Base-by-base conservation (phyloP, 805 yeast genomes). In the Candida montana region DNA sequence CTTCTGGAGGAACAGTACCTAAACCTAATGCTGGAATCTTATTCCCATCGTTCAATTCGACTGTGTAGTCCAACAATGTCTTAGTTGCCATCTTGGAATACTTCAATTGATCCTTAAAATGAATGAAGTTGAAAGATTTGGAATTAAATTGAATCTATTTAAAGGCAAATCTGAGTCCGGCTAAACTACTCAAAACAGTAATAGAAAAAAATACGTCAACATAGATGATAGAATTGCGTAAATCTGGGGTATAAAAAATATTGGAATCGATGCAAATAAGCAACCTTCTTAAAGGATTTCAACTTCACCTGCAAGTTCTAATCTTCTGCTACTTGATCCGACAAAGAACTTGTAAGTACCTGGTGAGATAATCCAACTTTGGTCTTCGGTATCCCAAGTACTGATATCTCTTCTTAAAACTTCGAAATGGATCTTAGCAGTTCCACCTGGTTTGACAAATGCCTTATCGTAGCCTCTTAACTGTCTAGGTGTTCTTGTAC, bases 11-110 rank as follows among this genome's bases (percentile, higher is more conserved):
- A 45, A 81, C 81, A 20, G 81, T 78, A 11, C 93, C 93, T 29
- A 84, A 66, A 0, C 86, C 90, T 31, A 83, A 56, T 3, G 81
- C 81, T 4, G 91, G 91, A 42, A 83, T 75, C 26, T 52, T 55
- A 34, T 64, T 59, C 16, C 88, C 88, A 51, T 78, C 74, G 61
- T 75, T 75, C 31, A 83, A 41, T n/a, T 41, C 36, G 13, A 50
- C 40, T 1, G 39, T 40, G 35, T 40, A 39, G 19, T 40, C 34
- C 8, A 39, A 5, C n/a, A 15, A 37, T 33, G 13, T 40, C 31
- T 19, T 36, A 78, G 9, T 12, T 16, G 30, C 12, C 41, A 33
- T 33, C 24, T 21, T 21, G 9, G 24, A 7, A 21, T 21, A n/a
- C n/a, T n/a, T n/a, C n/a, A n/a, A n/a, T n/a, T n/a, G n/a, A n/a